These are phyloP conservation scores for Bretschneidera sinensis DNA, from an alignment of 345 rosid genomes.

Conservation along the genomic window DNA sequence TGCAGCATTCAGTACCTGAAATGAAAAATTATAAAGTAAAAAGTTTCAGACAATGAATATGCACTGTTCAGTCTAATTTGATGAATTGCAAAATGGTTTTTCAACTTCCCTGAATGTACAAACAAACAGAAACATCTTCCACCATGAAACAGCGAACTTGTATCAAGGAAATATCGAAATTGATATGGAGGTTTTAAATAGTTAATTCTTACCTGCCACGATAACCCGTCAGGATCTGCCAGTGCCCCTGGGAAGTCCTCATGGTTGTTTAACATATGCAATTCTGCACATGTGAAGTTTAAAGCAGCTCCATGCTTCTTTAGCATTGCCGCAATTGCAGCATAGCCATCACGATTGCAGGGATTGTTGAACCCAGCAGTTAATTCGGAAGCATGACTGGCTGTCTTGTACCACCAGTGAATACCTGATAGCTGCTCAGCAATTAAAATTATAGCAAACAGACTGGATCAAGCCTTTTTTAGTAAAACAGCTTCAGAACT, in stretches of 20 bases:
- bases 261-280: slow-evolving; percentile 45
- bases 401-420: slow-evolving; percentile 97
- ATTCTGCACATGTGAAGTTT: slow-evolving; percentile 59
- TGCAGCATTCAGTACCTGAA: slow-evolving; percentile 85
- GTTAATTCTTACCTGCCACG: slow-evolving; percentile 67
- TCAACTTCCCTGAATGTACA: neutral
- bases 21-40: slow-evolving; percentile 7
- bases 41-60: neutral
- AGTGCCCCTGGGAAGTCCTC: slow-evolving; percentile 53
- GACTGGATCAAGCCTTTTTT: neutral
- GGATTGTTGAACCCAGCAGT: slow-evolving; percentile 94
- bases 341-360: slow-evolving; percentile 85
- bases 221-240: slow-evolving; percentile 75
- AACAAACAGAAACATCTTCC: neutral
- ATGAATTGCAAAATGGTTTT: neutral
- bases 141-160: neutral
- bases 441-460: slow-evolving; percentile 35
- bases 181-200: slow-evolving; percentile 4
- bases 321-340: slow-evolving; percentile 58
- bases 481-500: slow-evolving; percentile 3
- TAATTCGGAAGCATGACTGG: slow-evolving; percentile 94
- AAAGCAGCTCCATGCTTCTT: slow-evolving; percentile 72
- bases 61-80: neutral
- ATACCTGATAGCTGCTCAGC: slow-evolving; percentile 82
- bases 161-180: neutral